Percentiles rank a stretch among this genome's conserved stretches.
These are phyloP conservation scores for Geosmithia flava DNA, from an alignment of 2,329 filamentous ascomycete species.

Conservation along the genomic window DNA sequence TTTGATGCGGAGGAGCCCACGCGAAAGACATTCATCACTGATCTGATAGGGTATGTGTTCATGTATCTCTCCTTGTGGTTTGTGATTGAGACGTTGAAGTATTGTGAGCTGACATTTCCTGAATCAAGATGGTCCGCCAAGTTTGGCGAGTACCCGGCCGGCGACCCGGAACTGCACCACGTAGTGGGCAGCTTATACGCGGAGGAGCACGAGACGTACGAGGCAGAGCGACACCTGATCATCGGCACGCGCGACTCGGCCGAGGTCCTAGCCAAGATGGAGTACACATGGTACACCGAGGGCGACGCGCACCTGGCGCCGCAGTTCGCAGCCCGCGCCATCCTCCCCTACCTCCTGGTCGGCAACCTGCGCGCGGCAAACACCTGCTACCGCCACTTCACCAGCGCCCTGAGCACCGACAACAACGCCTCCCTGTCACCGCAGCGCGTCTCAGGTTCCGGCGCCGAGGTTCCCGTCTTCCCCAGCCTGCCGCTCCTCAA, in stretches of 20 bases:
- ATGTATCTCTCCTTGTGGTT: not conserved
- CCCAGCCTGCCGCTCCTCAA: conserved; percentile 90
- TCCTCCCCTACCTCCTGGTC: conserved; percentile 81
- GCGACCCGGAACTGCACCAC: conserved; percentile 90
- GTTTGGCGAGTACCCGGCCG: conserved; percentile 76
- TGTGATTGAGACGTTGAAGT: too few relatives aligned
- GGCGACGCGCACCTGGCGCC: conserved; percentile 82
- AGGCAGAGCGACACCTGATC: conserved; percentile 81
- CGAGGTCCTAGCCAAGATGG: conserved; percentile 65
- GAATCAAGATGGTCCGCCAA: conserved; percentile 61
- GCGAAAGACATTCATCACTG: conserved; percentile 81
- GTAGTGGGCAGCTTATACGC: conserved; percentile 79
- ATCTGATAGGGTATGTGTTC: conserved; percentile 60
- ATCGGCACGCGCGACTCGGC: conserved; percentile 84
- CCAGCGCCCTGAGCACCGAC: conserved; percentile 24
- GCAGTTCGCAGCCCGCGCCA: conserved; percentile 71
- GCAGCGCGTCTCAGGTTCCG: conserved; percentile 68
- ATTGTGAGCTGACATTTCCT: not conserved
- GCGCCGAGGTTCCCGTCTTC: conserved; percentile 67
- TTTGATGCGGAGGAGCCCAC: conserved; percentile 80
- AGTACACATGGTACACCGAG: conserved; percentile 88
- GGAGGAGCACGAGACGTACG: conserved; percentile 86
- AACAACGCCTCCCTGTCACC: conserved; percentile 44
- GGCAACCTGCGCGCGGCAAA: conserved; percentile 88
- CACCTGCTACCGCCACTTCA: conserved; percentile 60